Evolutionary conservation across 441 rosid species (phyloP), one percentile per base, ranked within the genome.

Genomic region (Gossypium schwendimanii): DNA sequence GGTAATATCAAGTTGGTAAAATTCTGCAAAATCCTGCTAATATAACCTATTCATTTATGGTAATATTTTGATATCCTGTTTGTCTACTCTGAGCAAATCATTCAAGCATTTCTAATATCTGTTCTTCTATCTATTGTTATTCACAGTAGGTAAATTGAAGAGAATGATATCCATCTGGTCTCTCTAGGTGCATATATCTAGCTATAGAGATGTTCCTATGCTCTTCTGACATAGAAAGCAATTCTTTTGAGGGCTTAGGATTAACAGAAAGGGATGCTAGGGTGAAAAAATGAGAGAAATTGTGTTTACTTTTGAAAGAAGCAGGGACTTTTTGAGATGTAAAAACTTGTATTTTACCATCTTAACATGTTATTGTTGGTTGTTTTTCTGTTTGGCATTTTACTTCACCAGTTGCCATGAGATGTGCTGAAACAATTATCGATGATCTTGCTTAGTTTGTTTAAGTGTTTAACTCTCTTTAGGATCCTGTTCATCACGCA

Each of bases 381-480:
- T 53, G 24, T 57, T 21, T 57, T 21, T 23, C 21, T 55, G 4
- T 21, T 23, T 57, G n/a, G 4, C 31, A 21, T 23, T 57, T 1
- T 57, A 57, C 61, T 21, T 57, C 61, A 54, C 59, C 59, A 57
- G 58, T 66, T 47, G 10, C 41, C 41, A 26, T 49, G 44, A 66
- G 59, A 24, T 26, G 57, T 49, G 23, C 21, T 8, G 69, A 66
- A 66, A 66, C 41, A 26, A 49, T 26, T 24, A 26, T 26, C 8
- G 31, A 8, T n/a, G 4, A n/a, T 44, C n/a, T 14, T 50, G 50
- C 8, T 61, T 58, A 21, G 24, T 11, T 71, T 45, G 33, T 10
- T 54, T 9, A 15, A 61, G 58, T 44, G 55, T 68, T 67, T 21
- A 67, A 24, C 54, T 71, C 39, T 26, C 44, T 77, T 24, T 63